Evolutionary conservation across 1,139 yeast genomes (phyloP), one percentile per base, ranked within the genome.

Genomic region (Wickerhamomyces sp.): DNA sequence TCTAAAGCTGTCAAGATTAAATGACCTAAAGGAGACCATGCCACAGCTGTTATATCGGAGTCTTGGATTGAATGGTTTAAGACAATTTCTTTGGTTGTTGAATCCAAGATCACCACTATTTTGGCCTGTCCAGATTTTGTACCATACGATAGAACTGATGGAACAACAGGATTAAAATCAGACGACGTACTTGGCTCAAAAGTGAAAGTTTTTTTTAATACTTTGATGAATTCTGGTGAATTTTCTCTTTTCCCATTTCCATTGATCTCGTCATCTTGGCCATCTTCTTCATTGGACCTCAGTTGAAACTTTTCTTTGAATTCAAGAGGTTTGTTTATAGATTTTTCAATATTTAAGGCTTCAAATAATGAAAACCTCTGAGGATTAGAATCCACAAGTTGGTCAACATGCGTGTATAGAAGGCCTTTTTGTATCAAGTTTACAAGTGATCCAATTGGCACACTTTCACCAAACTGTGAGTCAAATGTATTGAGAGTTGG

Each of bases 391-490:
- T 66, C 61, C 9, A 76, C 73, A 34, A 74, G 56, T 10, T 74
- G 68, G 50, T 79, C 84, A 36, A 78, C 73, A 55, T 76, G 80
- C 30, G 75, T 71, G 60, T 83, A 87, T 47, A 90, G 73, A 29
- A 91, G 79, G 2, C 98, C 98, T 61, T 83, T 86, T 58, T 91
- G 97, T 1, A 91, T 83, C 43, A 91, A 68, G 58, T 80, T 79
- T 11, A 91, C 95, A 27, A 91, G 69, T 48, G 88, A 78, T 1
- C 98, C 98, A 3, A 85, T 67, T 2, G 85, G 79, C 31, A 84
- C 73, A 34, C 73, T 67, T 26, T 69, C 67, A 1, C 71, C 68
- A 51, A 75, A 76, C 41, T 68, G 63, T 7, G 64, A 63, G 47
- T 90, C 96, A 52, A 78, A 74, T 32, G 71, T 69, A 53, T 78